Conservation (phyloP, 495 filamentous ascomycete genomes). For the Aspergillus ellipticus region DNA sequence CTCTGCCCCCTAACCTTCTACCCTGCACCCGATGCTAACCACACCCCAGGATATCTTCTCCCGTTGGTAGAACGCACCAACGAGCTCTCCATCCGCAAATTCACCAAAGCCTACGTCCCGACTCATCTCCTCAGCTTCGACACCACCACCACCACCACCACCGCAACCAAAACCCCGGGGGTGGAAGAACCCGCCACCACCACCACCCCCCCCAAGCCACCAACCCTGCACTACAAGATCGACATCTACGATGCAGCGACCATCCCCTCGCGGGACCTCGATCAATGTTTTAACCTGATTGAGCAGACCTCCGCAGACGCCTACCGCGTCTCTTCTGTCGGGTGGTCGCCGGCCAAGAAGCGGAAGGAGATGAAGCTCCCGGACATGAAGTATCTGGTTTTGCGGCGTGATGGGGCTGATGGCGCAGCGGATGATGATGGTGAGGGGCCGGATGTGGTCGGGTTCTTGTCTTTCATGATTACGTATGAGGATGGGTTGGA, state of each 20-base stretch:
- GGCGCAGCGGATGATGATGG: background rate
- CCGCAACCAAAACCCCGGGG: no score
- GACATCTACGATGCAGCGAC: slow-evolving; percentile 43
- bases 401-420: slow-evolving; percentile 34
- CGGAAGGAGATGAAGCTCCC: slow-evolving; percentile 69
- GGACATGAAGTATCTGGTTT: slow-evolving; percentile 64
- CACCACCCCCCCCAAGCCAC: no score
- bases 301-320: slow-evolving; percentile 61
- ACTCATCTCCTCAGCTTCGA: slow-evolving; percentile 10
- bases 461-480: slow-evolving; percentile 79
- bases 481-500: slow-evolving; percentile 72
- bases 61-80: slow-evolving; percentile 45
- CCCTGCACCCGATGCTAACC: background rate
- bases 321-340: slow-evolving; percentile 60
- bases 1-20: no score
- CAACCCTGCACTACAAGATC: slow-evolving; percentile 4
- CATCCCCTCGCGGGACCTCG: slow-evolving; percentile 51
- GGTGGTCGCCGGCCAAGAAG: slow-evolving; percentile 72
- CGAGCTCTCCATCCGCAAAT: slow-evolving; percentile 29
- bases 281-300: slow-evolving; percentile 67
- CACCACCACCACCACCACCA: background rate
- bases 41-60: slow-evolving; percentile 11
- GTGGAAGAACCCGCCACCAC: background rate
- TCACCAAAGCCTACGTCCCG: slow-evolving; percentile 30
- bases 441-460: slow-evolving; percentile 34